A percentile compares a stretch with the other conserved stretches of the same genome.
phyloP scores from a whole-genome alignment of 495 filamentous ascomycete species.

The Lophiostoma macrostomum region DNA sequence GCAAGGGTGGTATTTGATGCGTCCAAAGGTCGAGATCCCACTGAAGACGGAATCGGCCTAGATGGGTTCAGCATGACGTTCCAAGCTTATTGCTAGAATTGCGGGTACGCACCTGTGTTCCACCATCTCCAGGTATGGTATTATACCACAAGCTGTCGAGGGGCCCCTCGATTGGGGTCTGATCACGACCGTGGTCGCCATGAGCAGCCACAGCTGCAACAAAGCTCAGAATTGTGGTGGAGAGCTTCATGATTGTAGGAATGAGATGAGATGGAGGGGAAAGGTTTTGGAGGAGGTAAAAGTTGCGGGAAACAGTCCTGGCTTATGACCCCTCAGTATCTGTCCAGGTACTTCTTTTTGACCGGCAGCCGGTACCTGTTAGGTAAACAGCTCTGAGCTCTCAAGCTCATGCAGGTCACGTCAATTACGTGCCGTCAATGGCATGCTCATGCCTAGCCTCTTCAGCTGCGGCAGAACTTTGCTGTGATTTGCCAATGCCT shows the following conservation, averaged over 20 bases:
- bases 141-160: slow-evolving; percentile 63
- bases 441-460: too few species aligned
- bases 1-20: slow-evolving; percentile 74
- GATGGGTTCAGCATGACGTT: slow-evolving; percentile 2
- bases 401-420: slow-evolving; percentile 1
- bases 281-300: slow-evolving; percentile 6
- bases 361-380: slow-evolving; percentile 27
- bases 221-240: slow-evolving; percentile 32
- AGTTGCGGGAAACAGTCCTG: slow-evolving; percentile 16
- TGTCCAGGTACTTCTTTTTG: slow-evolving; percentile 5
- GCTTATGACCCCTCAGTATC: slow-evolving; percentile 16
- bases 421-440: neutral
- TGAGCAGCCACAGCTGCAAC: slow-evolving; percentile 50
- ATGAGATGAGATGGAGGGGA: slow-evolving; percentile 9
- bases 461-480: slow-evolving; percentile 1
- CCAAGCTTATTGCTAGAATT: neutral
- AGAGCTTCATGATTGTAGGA: slow-evolving; percentile 31
- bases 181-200: slow-evolving; percentile 47
- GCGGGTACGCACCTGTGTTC: slow-evolving; percentile 53
- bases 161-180: slow-evolving; percentile 56
- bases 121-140: slow-evolving; percentile 63
- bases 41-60: slow-evolving; percentile 62
- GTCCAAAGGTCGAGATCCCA: slow-evolving; percentile 61
- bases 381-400: slow-evolving; percentile 33
- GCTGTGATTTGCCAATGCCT: slow-evolving; percentile 13